Percentiles rank a stretch among this genome's conserved stretches.
Evolutionary conservation across 2,329 filamentous ascomycete species (phyloP).

Genomic region (Juglanconis juglandina): DNA sequence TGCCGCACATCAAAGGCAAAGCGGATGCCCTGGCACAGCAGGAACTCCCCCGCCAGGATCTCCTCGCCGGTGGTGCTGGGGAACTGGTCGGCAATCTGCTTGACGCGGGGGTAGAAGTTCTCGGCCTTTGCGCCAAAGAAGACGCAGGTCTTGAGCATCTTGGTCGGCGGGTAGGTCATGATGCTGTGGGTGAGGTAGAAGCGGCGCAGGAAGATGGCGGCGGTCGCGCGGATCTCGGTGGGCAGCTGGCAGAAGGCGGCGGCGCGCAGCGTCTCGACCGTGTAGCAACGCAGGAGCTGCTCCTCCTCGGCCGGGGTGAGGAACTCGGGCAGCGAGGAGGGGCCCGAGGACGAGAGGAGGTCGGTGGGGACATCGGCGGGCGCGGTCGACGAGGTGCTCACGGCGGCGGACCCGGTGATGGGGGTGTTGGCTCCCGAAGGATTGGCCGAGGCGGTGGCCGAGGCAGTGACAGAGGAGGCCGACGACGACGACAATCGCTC

Average conservation of each 20-base stretch:
- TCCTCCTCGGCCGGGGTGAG: conserved; percentile 81
- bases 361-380: conserved; percentile 15
- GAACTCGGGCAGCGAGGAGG: conserved; percentile 62
- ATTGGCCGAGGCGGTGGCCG: conserved; percentile 28
- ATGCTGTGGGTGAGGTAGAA: conserved; percentile 95
- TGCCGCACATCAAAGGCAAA: conserved; percentile 94
- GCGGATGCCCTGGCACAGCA: conserved; percentile 85
- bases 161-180: conserved; percentile 92
- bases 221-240: conserved; percentile 63
- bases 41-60: conserved; percentile 86
- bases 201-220: conserved; percentile 83
- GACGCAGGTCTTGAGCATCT: conserved; percentile 83
- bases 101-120: conserved; percentile 67
- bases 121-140: conserved; percentile 95
- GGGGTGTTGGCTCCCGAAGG: conserved; percentile 30
- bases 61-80: conserved; percentile 71
- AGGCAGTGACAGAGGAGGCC: conserved; percentile 44
- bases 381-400: conserved; percentile 23
- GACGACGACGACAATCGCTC: conserved; percentile 52
- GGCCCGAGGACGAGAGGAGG: conserved; percentile 4
- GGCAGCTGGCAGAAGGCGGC: conserved; percentile 51
- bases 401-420: conserved; percentile 1
- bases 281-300: conserved; percentile 76
- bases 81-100: conserved; percentile 64
- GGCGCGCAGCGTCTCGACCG: conserved; percentile 54